Base-by-base conservation (phyloP, 2,329 filamentous ascomycete species). In the Cercospora sesami region DNA sequence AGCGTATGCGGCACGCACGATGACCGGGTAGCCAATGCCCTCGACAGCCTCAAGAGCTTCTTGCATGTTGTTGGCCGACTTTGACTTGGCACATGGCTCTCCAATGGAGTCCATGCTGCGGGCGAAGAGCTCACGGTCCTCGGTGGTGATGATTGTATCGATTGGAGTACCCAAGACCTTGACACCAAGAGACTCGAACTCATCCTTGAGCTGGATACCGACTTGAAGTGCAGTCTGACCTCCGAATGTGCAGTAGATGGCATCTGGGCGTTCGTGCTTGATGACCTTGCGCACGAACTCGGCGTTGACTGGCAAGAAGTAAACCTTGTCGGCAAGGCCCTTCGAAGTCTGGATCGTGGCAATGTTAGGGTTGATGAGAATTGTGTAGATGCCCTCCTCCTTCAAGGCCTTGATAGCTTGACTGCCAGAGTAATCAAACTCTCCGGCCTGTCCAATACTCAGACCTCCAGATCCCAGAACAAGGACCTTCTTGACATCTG, bases 221-320 rank as follows among this genome's bases (percentile, higher is more conserved):
- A 99, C 95, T 75, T 92, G 90, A n/a, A 99, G 86, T 45, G 95
- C 95, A 33, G 95, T 99, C 81, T 99, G 95, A 14, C 95, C 95
- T 85, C 95, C 95, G 73, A 99, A 99, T 2, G 95, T 98, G 74
- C 94, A 92, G 79, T 98, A 99, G 75, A 99, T 98, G 67, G 93
- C 93, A 83, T 99, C 95, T 0, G 95, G 95, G 31, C 90, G 89
- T 83, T 99, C 95, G 76, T 96, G 91, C 78, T 93, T 86, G 78
- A 99, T 98, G 78, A 99, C 94, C 83, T 98, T 98, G 78, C 94
- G 92, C 53, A 99, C 95, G 73, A 97, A 98, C 64, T 98, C 94
- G 67, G 94, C 91, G 69, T 94, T 98, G 78, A 99, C 95, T 0
- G 95, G 95, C 53, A 98, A 85, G 86, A 98, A 99, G 83, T 98